Evolutionary conservation across 2,329 filamentous ascomycete species (phyloP).

Genomic region (Westerdykella sp.): DNA sequence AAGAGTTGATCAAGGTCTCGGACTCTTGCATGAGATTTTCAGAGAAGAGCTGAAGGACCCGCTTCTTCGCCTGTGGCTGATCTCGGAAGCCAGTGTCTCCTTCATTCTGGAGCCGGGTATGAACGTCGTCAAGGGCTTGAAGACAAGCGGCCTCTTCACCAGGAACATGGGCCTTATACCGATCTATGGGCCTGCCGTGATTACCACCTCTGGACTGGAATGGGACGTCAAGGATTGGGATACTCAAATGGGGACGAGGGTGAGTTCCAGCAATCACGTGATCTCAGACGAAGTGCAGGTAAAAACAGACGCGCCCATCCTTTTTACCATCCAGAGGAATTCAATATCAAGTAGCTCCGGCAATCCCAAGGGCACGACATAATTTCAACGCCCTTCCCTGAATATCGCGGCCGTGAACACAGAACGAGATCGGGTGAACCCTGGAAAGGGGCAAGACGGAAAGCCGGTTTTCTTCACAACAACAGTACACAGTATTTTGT

Average conservation of each 20-base stretch:
- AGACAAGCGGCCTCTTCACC: slow-evolving; percentile 51
- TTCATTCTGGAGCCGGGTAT: slow-evolving; percentile 67
- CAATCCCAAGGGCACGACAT: background rate
- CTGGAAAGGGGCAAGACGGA: background rate
- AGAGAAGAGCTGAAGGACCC: slow-evolving; percentile 43
- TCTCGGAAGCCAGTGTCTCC: slow-evolving; percentile 74
- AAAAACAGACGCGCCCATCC: slow-evolving; percentile 37
- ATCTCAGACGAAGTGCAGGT: slow-evolving; percentile 37
- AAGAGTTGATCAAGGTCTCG: slow-evolving; percentile 86
- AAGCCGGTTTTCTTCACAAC: no score
- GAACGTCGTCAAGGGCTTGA: slow-evolving; percentile 62
- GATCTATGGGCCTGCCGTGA: slow-evolving; percentile 67
- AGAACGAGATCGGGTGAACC: background rate
- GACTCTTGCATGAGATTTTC: slow-evolving; percentile 79
- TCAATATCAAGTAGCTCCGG: background rate
- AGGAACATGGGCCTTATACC: slow-evolving; percentile 84
- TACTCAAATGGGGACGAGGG: slow-evolving; percentile 48
- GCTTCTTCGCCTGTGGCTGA: slow-evolving; percentile 58
- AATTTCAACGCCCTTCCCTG: no score
- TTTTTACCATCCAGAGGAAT: slow-evolving; percentile 44
- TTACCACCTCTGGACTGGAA: slow-evolving; percentile 73
- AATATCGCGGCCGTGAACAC: no score
- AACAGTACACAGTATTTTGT: no score
- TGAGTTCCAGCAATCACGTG: slow-evolving; percentile 48
- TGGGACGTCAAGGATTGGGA: slow-evolving; percentile 86